Conservation (phyloP, 1,139 yeast species). For the Ogataea hybrid region DNA sequence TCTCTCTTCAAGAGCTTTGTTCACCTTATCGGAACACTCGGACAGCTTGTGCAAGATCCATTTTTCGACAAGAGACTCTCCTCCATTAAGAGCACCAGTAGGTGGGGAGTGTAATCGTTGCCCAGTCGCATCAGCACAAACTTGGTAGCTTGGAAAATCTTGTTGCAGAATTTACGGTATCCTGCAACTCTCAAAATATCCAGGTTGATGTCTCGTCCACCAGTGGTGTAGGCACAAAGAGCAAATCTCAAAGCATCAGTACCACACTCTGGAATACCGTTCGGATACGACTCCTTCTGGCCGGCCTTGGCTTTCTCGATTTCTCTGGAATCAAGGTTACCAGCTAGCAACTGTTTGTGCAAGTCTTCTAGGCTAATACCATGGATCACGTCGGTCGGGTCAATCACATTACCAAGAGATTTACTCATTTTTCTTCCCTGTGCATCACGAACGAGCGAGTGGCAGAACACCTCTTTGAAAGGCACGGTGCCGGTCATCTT, state of each 20-base stretch:
- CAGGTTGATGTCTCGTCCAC: conserved; percentile 96
- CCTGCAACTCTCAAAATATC: conserved; percentile 98
- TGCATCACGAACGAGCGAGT: conserved; percentile 97
- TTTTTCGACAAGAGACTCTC: conserved; percentile 89
- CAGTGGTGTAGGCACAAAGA: conserved; percentile 96
- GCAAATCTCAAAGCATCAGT: conserved; percentile 98
- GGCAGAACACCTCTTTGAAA: conserved; percentile 96
- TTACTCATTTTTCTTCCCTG: conserved; percentile 99
- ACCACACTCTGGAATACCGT: conserved; percentile 99
- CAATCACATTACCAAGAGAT: conserved; percentile 93
- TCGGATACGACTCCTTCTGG: conserved; percentile 87
- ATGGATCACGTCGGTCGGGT: conserved; percentile 88
- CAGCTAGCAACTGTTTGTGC: conserved; percentile 72
- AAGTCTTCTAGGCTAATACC: conserved; percentile 82
- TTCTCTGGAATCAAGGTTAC: conserved; percentile 91
- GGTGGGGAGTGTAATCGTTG: conserved; percentile 83
- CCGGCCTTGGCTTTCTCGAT: conserved; percentile 85
- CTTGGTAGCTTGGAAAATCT: conserved; percentile 98
- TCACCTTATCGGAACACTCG: conserved; percentile 62
- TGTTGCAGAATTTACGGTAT: conserved; percentile 98
- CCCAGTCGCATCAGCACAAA: conserved; percentile 94
- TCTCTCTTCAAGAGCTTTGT: conserved; percentile 71
- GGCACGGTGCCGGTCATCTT: conserved; percentile 91
- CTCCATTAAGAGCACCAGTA: conserved; percentile 58
- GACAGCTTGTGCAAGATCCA: conserved; percentile 93